Conservation (phyloP, 2,329 filamentous ascomycete genomes). For the Verticillium nonalfalfae region DNA sequence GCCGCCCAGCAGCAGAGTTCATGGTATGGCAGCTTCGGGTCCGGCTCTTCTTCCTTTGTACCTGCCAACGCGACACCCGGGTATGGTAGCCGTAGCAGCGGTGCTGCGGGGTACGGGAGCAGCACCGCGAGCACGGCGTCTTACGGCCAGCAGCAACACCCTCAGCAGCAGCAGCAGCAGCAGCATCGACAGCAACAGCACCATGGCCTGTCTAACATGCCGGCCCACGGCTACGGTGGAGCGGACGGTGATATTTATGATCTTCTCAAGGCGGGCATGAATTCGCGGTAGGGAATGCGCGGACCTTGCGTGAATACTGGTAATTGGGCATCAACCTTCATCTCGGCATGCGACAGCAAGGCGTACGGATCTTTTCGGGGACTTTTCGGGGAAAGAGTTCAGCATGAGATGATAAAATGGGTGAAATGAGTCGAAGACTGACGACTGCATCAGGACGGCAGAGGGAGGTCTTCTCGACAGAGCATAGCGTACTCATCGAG, state of each 20-base stretch:
- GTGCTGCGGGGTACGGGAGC: neutral
- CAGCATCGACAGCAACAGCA: neutral
- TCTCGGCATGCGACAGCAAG: no score
- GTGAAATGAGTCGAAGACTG: neutral
- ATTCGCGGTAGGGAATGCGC: neutral
- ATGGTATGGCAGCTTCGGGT: neutral
- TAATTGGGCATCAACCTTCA: no score
- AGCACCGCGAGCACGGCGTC: neutral
- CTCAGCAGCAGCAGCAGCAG: neutral
- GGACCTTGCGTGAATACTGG: no score
- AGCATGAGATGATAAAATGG: neutral
- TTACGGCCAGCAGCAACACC: constrained; percentile 3
- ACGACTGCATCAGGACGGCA: no score
- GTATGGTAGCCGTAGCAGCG: neutral
- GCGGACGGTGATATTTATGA: neutral
- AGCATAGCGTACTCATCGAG: no score
- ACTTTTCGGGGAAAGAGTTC: neutral
- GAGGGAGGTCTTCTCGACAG: neutral
- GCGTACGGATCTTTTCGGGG: no score
- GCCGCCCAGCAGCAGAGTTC: neutral
- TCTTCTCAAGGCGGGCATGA: neutral
- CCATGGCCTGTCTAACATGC: neutral
- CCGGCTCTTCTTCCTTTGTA: neutral
- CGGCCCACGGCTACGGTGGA: neutral
- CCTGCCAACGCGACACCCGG: neutral